Evolutionary conservation across 495 filamentous ascomycete species (phyloP).

Genomic region (Trichocladium antarcticum): DNA sequence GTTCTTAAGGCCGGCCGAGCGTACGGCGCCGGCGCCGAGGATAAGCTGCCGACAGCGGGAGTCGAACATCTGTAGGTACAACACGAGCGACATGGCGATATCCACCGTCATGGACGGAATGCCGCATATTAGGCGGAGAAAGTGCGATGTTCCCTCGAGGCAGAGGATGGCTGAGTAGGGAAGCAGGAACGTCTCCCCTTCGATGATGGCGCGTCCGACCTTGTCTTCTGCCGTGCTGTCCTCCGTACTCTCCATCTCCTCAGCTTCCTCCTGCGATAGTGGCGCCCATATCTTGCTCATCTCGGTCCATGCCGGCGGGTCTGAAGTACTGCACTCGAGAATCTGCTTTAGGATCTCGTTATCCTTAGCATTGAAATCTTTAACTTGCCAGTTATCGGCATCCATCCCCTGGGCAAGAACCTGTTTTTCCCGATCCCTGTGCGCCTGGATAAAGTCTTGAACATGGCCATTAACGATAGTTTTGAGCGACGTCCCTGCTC

Average conservation of each 20-base stretch:
- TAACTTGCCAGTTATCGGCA: constrained; percentile 77
- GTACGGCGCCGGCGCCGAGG: constrained; percentile 82
- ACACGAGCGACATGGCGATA: constrained; percentile 52
- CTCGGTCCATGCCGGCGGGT: constrained; percentile 62
- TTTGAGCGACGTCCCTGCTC: constrained; percentile 73
- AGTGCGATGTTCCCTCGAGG: constrained; percentile 67
- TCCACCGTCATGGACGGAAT: constrained; percentile 83
- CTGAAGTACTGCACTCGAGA: constrained; percentile 66
- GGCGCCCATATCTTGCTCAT: constrained; percentile 56
- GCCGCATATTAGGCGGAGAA: constrained; percentile 67
- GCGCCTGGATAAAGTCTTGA: constrained; percentile 67
- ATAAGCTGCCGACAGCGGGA: constrained; percentile 89
- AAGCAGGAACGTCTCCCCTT: constrained; percentile 76
- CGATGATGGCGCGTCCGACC: constrained; percentile 61
- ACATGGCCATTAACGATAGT: constrained; percentile 86
- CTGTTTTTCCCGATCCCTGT: constrained; percentile 67
- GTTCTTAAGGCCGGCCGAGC: constrained; percentile 84
- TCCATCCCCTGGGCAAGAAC: constrained; percentile 76
- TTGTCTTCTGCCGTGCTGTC: constrained; percentile 57
- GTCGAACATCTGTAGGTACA: constrained; percentile 80
- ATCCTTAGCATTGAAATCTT: constrained; percentile 65
- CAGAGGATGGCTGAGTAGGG: constrained; percentile 70
- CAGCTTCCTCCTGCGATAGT: constrained; percentile 2
- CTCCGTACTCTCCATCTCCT: constrained; percentile 18
- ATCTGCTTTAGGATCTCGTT: constrained; percentile 54